Conservation (phyloP, 768 basidiomycete species). For the Suillus variegatus region DNA sequence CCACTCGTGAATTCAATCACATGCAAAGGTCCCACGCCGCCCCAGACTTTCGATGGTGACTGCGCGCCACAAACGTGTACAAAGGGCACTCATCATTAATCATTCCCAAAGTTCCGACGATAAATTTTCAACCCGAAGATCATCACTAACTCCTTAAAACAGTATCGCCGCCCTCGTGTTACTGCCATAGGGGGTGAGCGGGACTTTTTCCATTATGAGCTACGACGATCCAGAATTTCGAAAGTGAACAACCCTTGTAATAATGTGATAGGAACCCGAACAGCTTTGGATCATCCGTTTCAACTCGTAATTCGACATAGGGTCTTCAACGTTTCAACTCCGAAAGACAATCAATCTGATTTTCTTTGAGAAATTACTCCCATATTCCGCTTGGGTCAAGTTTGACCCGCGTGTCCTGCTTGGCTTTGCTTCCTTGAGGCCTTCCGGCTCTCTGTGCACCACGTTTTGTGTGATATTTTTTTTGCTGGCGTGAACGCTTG, state of each 20-base stretch:
- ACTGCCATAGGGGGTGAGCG: neutral
- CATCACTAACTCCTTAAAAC: neutral
- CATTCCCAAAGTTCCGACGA: neutral
- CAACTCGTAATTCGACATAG: too few species aligned
- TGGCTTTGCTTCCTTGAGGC: conserved; percentile 82
- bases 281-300: neutral
- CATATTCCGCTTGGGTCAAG: conserved; percentile 60
- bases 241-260: neutral
- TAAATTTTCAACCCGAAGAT: too few species aligned
- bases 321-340: too few species aligned
- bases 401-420: conserved; percentile 70
- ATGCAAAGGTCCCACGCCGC: too few species aligned
- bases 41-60: neutral
- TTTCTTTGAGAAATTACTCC: conserved; percentile 39
- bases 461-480: conserved; percentile 80
- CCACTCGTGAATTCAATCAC: too few species aligned
- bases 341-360: too few species aligned
- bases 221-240: neutral
- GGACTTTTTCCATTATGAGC: neutral
- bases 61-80: neutral
- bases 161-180: neutral
- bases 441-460: conserved; percentile 62
- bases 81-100: neutral
- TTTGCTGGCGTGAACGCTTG: conserved; percentile 63
- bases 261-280: neutral